phyloP scores from a whole-genome alignment of 768 basidiomycete genomes.

The Russula vinacea region DNA sequence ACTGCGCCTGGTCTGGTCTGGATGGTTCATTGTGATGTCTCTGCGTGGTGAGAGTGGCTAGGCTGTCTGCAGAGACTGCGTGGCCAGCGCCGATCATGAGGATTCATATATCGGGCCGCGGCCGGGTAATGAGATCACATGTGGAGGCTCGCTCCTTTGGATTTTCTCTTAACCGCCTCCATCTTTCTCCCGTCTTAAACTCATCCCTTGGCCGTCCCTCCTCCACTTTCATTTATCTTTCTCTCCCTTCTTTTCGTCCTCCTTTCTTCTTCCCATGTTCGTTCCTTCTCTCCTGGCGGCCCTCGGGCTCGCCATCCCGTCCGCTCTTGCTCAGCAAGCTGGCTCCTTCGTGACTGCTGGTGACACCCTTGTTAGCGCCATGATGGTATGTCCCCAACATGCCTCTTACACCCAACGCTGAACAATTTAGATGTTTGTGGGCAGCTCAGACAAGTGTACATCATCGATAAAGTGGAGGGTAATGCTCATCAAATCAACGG shows the following conservation, averaged over 20 bases:
- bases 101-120: background rate
- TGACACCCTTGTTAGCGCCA: conserved; percentile 13
- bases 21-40: background rate
- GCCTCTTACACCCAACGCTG: background rate
- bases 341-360: conserved; percentile 8
- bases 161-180: background rate
- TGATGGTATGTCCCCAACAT: conserved; percentile 6
- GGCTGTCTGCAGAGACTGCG: too few relatives aligned
- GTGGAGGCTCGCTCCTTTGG: background rate
- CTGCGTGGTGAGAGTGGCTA: background rate
- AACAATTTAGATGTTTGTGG: conserved; percentile 65
- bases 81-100: background rate
- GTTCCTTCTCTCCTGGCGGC: conserved; percentile 1
- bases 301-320: background rate
- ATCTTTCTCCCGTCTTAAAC: background rate
- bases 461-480: conserved; percentile 83
- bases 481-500: conserved; percentile 62
- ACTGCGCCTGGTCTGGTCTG: background rate
- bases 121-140: background rate
- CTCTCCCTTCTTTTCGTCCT: background rate
- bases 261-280: background rate
- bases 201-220: background rate
- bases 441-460: conserved; percentile 80
- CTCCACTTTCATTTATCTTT: background rate
- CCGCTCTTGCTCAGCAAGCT: conserved; percentile 3